Evolutionary conservation across 1,284 basidiomycete species (phyloP).

Genomic region (Vanrija sp.): DNA sequence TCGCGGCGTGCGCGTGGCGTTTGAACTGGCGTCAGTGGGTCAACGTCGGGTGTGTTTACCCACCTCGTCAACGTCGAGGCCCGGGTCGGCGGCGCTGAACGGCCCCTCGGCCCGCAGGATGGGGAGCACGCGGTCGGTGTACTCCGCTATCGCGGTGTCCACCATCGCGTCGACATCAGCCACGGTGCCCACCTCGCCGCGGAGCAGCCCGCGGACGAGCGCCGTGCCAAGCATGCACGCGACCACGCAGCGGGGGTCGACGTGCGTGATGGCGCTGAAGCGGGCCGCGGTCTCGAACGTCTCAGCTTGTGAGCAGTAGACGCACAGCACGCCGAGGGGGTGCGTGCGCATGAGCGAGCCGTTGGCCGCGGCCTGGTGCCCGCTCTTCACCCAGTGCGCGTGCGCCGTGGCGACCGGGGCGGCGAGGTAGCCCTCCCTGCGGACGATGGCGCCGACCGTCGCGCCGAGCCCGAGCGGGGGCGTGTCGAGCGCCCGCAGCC

Average conservation of each 20-base stretch:
- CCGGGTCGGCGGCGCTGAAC: background rate
- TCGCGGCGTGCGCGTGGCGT: background rate
- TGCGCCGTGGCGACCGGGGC: constrained; percentile 2
- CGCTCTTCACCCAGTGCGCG: constrained; percentile 2
- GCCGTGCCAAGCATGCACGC: constrained; percentile 13
- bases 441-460: constrained; percentile 11
- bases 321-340: constrained; percentile 5
- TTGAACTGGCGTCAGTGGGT: constrained; percentile 4
- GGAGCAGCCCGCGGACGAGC: constrained; percentile 10
- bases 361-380: constrained; percentile 5
- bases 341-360: constrained; percentile 18
- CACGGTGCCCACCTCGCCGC: background rate
- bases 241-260: constrained; percentile 11
- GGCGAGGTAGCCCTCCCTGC: background rate
- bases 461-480: constrained; percentile 11
- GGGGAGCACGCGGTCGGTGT: background rate
- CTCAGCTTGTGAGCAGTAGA: background rate
- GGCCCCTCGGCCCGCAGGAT: background rate
- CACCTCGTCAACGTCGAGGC: constrained; percentile 7
- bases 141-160: background rate
- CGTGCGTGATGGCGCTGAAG: constrained; percentile 9
- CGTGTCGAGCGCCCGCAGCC: constrained; percentile 13
- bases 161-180: constrained; percentile 1
- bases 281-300: constrained; percentile 9
- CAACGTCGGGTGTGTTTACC: background rate